Percentiles rank a stretch among this genome's conserved stretches.
These are phyloP conservation scores for Kurtzmaniella quercitrusa DNA, from an alignment of 1,139 yeast genomes.

Conservation along the genomic window DNA sequence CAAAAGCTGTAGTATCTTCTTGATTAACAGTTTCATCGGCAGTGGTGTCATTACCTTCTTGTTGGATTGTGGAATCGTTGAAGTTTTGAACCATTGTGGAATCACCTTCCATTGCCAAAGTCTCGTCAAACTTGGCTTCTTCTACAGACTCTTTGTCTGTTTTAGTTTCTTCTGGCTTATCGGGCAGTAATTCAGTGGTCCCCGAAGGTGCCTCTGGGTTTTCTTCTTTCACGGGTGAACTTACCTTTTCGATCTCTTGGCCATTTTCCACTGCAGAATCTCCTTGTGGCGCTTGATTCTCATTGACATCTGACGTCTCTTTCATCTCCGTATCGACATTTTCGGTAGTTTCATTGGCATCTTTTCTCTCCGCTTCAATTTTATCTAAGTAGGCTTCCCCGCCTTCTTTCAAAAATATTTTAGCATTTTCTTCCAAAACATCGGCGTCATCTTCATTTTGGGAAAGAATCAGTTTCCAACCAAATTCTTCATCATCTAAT, in stretches of 20 bases:
- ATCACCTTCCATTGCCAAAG: constrained; percentile 29
- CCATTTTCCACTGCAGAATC: neutral
- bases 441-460: constrained; percentile 22
- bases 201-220: constrained; percentile 8
- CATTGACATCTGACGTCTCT: constrained; percentile 5
- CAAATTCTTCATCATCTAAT: constrained; percentile 32
- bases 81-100: constrained; percentile 34
- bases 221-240: constrained; percentile 4
- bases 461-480: constrained; percentile 34
- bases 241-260: neutral
- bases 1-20: constrained; percentile 24
- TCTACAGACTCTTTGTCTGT: neutral
- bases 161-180: constrained; percentile 6
- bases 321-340: constrained; percentile 10
- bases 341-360: constrained; percentile 14
- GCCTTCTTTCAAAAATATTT: constrained; percentile 30
- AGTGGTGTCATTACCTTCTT: constrained; percentile 42
- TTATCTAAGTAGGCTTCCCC: constrained; percentile 24
- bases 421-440: constrained; percentile 19
- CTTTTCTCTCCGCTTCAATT: constrained; percentile 12
- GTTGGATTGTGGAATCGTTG: constrained; percentile 42
- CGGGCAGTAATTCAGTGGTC: neutral
- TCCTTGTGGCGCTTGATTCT: neutral
- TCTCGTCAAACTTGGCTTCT: constrained; percentile 11
- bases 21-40: constrained; percentile 38